Base-by-base conservation (phyloP, 2,329 filamentous ascomycete genomes). In the Aspergillus carbonarius region DNA sequence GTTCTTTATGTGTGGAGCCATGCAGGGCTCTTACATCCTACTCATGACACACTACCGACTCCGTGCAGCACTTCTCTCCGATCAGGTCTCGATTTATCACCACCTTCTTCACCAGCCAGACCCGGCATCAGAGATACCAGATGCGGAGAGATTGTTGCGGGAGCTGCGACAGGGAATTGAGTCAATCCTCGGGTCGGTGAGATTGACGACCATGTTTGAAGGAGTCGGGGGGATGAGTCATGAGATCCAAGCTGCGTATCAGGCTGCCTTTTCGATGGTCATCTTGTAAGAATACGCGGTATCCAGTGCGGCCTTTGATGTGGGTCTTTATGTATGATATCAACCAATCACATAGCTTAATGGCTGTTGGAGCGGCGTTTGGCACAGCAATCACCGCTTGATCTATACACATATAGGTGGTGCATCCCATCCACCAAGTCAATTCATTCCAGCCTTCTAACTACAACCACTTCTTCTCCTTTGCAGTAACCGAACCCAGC, bases 1-100 rank as follows among this genome's bases (percentile, higher is more conserved):
- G 12, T 67, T 65, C 23, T 61, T 70, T 18, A 57, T 59, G 12
- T 69, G 66, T 44, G 61, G 57, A 17, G 63, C 54, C 2, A 69
- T 70, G 65, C 68, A 70, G 46, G 59, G 57, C 23, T 67, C 58
- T 47, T 70, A 70, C 37, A 56, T 57, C 17, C 57, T 70, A 15
- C 44, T 63, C 1, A 68, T 70, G 66, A 44, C 70, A 9, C 44
- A 66, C n/a, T 63, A 63, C n/a, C 59, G 54, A 35, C 20, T 70
- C 5, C 64, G 63, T 5, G 60, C 67, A 2, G 65, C 55, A 15
- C 48, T 68, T 3, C 54, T 44, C 2, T 60, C 63, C 2, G 61
- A 62, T 15, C 59, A 59, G 12, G 51, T 68, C 7, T 44, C 37
- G 7, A 51, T 54, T 8, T 70, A 67, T 46, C 67, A 66, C 30